phyloP scores from a whole-genome alignment of 139 green algal species.

The Tetraselmis striata region DNA sequence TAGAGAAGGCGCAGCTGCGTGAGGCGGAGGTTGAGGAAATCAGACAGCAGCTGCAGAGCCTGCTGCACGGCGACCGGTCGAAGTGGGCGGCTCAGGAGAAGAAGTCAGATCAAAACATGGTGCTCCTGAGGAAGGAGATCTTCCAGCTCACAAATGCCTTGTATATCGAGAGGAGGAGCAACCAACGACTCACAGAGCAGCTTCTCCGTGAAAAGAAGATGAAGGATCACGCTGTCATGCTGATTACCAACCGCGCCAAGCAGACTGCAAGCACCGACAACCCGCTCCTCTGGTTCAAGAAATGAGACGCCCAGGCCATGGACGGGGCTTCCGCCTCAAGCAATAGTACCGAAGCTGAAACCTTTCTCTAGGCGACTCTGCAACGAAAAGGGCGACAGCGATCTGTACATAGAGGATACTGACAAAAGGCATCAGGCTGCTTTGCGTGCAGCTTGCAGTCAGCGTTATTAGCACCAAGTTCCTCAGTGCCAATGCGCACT shows the following conservation, averaged over 20 bases:
- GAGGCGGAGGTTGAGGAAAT: background rate
- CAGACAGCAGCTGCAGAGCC: background rate
- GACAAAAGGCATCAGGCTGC: too few relatives aligned
- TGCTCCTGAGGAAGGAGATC: background rate
- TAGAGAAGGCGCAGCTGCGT: background rate
- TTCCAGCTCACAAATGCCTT: background rate
- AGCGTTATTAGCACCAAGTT: too few relatives aligned
- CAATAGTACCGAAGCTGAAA: too few relatives aligned
- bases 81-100: background rate
- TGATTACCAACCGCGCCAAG: background rate
- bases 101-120: background rate
- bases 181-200: background rate
- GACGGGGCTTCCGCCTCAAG: too few relatives aligned
- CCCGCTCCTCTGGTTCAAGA: background rate
- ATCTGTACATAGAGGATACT: too few relatives aligned
- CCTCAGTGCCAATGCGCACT: too few relatives aligned
- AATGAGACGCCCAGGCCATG: too few relatives aligned
- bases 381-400: too few relatives aligned
- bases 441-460: too few relatives aligned
- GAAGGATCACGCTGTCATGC: background rate
- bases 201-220: background rate
- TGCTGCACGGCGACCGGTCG: background rate
- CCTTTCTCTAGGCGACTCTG: too few relatives aligned
- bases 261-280: background rate
- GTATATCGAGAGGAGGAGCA: background rate